Evolutionary conservation across 192 early-diverging fungal genomes (phyloP).

Genomic region (Coemansia sp.): DNA sequence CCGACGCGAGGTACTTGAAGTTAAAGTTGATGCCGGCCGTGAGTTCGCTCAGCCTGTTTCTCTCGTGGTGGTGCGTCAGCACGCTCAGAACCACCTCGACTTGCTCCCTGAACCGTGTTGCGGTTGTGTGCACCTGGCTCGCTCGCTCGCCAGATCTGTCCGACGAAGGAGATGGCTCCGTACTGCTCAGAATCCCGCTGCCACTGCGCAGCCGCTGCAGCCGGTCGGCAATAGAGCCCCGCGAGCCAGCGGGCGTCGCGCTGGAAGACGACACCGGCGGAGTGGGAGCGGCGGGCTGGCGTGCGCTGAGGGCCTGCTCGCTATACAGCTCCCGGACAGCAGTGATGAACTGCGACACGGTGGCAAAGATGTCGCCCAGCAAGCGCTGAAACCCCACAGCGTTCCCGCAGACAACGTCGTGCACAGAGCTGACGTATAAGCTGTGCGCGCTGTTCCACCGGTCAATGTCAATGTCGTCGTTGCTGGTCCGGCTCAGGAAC

Average conservation of each 20-base stretch:
- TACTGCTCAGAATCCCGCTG: slow-evolving; percentile 15
- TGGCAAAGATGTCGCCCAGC: slow-evolving; percentile 59
- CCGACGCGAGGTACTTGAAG: too few species aligned
- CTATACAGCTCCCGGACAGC: slow-evolving; percentile 51
- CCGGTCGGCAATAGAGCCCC: slow-evolving; percentile 14
- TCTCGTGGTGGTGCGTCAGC: slow-evolving; percentile 59
- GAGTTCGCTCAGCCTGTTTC: slow-evolving; percentile 69
- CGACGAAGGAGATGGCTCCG: slow-evolving; percentile 14
- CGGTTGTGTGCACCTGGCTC: slow-evolving; percentile 34
- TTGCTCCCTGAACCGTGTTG: slow-evolving; percentile 43
- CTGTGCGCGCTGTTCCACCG: slow-evolving; percentile 72
- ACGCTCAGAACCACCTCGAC: slow-evolving; percentile 52
- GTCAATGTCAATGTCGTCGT: slow-evolving; percentile 60
- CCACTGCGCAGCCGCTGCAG: slow-evolving; percentile 31
- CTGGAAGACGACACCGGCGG: too few species aligned
- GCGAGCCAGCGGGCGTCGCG: not conserved
- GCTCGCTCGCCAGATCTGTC: slow-evolving; percentile 40
- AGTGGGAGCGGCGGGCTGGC: not conserved
- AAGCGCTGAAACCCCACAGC: slow-evolving; percentile 38
- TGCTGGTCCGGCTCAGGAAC: slow-evolving; percentile 43
- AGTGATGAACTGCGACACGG: slow-evolving; percentile 55
- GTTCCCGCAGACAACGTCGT: slow-evolving; percentile 52
- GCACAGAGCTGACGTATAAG: slow-evolving; percentile 64
- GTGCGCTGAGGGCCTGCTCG: slow-evolving; percentile 33
- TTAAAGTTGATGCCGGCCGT: slow-evolving; percentile 82